A percentile compares a stretch with the other conserved stretches of the same genome.
Evolutionary conservation across 306 rosid genomes (phyloP).

Genomic region (Oemleria cerasiformis): DNA sequence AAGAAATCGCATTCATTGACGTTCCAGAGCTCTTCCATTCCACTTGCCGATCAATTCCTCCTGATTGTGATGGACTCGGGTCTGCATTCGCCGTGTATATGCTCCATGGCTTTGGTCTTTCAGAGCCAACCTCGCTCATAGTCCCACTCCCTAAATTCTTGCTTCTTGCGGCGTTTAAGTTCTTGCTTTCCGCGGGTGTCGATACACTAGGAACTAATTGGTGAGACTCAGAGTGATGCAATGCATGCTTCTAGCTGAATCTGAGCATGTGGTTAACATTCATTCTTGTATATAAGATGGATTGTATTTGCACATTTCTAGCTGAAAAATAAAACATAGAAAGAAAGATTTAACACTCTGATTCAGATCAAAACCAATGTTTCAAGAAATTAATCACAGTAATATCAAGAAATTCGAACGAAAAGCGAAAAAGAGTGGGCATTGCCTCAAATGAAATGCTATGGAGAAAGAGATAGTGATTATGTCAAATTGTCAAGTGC

Average conservation of each 20-base stretch:
- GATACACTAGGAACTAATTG: slow-evolving; percentile 8
- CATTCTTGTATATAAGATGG: not conserved
- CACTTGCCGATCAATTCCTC: slow-evolving; percentile 49
- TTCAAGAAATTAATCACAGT: not conserved
- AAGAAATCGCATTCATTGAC: slow-evolving; percentile 86
- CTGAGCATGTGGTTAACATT: slow-evolving; percentile 5
- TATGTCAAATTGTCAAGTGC: not conserved
- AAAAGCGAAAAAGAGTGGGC: not conserved
- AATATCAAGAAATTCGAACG: not conserved
- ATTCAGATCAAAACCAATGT: not conserved
- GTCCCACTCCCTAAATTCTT: not conserved
- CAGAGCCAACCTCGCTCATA: slow-evolving; percentile 53
- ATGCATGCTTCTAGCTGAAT: slow-evolving; percentile 2
- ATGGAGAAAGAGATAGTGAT: not conserved
- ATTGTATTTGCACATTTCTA: slow-evolving; percentile 2
- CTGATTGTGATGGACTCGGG: slow-evolving; percentile 52
- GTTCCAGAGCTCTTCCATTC: slow-evolving; percentile 79
- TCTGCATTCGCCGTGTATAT: slow-evolving; percentile 53
- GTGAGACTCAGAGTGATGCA: not conserved
- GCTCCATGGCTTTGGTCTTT: slow-evolving; percentile 68
- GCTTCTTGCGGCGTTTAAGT: not conserved
- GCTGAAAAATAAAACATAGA: slow-evolving; percentile 35
- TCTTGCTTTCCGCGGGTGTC: not conserved
- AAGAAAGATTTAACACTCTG: slow-evolving; percentile 7
- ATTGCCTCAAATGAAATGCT: not conserved